These are phyloP conservation scores for Berkeleyomyces rouxiae DNA, from an alignment of 2,329 filamentous ascomycete genomes.

Conservation along the genomic window DNA sequence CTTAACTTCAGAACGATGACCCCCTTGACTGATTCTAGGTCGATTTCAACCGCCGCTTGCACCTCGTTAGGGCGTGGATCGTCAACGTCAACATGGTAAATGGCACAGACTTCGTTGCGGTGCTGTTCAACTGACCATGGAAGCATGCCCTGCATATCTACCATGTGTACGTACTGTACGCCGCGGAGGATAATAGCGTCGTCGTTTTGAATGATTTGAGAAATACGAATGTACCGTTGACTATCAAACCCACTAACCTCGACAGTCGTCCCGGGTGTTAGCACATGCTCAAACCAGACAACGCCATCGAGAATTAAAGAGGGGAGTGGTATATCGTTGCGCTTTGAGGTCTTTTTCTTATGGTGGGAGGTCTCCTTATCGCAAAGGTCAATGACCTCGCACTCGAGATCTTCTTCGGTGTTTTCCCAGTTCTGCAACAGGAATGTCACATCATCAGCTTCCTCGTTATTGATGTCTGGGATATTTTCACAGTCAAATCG, in stretches of 20 bases:
- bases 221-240: slow-evolving; percentile 19
- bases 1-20: slow-evolving; percentile 34
- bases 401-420: slow-evolving; percentile 11
- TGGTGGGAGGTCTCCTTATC: slow-evolving; percentile 15
- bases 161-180: slow-evolving; percentile 22
- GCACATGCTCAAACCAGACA: not conserved
- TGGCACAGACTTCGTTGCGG: slow-evolving; percentile 27
- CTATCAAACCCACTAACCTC: slow-evolving; percentile 10
- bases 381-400: slow-evolving; percentile 23
- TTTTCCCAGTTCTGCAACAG: not conserved
- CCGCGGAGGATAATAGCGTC: slow-evolving; percentile 21
- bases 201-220: slow-evolving; percentile 23
- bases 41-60: slow-evolving; percentile 29
- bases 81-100: slow-evolving; percentile 26
- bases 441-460: slow-evolving; percentile 6
- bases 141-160: slow-evolving; percentile 23
- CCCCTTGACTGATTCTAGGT: slow-evolving; percentile 22
- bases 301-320: not conserved
- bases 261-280: slow-evolving; percentile 3
- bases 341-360: not conserved
- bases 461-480: not conserved
- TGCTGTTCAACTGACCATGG: slow-evolving; percentile 18
- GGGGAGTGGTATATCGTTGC: not conserved
- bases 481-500: not conserved
- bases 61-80: slow-evolving; percentile 20